Evolutionary conservation across 768 basidiomycete species (phyloP).

Genomic region (Boletus rufocinnamomeus): DNA sequence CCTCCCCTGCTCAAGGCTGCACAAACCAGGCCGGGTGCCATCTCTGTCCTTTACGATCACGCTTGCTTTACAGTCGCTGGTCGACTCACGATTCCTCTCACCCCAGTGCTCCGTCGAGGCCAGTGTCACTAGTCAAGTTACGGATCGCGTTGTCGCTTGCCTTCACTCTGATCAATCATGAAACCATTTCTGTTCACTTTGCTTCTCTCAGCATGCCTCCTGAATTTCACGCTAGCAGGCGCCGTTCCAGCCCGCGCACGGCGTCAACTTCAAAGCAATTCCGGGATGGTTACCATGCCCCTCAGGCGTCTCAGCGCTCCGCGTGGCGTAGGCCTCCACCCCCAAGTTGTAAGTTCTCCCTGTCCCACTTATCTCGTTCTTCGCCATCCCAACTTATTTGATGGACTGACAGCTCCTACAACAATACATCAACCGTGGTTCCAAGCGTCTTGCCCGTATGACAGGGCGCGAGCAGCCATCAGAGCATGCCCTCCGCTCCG

Average conservation of each 20-base stretch:
- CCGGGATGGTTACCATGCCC: constrained; percentile 44
- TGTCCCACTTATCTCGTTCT: background rate
- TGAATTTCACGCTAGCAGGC: constrained; percentile 41
- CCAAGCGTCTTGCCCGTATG: constrained; percentile 69
- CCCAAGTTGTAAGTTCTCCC: constrained; percentile 43
- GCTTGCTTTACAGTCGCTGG: constrained; percentile 19
- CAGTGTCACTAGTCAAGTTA: constrained; percentile 18
- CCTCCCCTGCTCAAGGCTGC: background rate
- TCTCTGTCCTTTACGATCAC: constrained; percentile 9
- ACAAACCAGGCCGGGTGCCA: constrained; percentile 25
- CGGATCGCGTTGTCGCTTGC: background rate
- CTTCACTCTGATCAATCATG: constrained; percentile 41
- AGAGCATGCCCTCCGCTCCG: constrained; percentile 45
- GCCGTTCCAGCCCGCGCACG: constrained; percentile 23
- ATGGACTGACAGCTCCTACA: constrained; percentile 52
- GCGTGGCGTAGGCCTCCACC: constrained; percentile 38
- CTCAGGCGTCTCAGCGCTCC: constrained; percentile 39
- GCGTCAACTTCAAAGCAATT: constrained; percentile 15
- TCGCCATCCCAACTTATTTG: background rate
- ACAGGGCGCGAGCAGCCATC: constrained; percentile 56
- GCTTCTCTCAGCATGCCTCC: constrained; percentile 53
- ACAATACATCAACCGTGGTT: constrained; percentile 67
- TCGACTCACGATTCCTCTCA: constrained; percentile 10
- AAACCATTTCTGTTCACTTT: constrained; percentile 50
- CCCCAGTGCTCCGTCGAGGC: background rate